These are phyloP conservation scores for Xeromyces bisporus DNA, from an alignment of 495 filamentous ascomycete genomes.

Conservation along the genomic window DNA sequence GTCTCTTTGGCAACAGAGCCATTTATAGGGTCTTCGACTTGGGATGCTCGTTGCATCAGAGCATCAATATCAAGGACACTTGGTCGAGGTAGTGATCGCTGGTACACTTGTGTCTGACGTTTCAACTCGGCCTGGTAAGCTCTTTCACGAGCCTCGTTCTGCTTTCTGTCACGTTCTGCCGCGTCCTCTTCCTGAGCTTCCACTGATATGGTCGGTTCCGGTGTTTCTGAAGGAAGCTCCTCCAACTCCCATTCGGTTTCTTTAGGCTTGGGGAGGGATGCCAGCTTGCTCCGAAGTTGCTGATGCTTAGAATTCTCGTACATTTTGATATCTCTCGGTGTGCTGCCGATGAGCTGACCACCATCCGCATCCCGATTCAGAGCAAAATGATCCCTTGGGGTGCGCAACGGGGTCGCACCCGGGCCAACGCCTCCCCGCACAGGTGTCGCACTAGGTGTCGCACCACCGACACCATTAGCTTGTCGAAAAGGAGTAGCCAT, in stretches of 20 bases:
- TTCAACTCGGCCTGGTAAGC: slow-evolving; percentile 60
- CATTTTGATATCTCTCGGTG: slow-evolving; percentile 60
- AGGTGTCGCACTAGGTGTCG: too few relatives aligned
- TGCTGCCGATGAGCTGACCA: slow-evolving; percentile 50
- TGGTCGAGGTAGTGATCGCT: slow-evolving; percentile 67
- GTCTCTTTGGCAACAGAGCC: slow-evolving; percentile 55
- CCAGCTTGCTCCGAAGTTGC: slow-evolving; percentile 49
- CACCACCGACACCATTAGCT: slow-evolving; percentile 46
- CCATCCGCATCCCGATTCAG: slow-evolving; percentile 52
- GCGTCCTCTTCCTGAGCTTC: slow-evolving; percentile 65
- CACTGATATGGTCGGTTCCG: slow-evolving; percentile 37
- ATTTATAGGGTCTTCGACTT: slow-evolving; percentile 36
- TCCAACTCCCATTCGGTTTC: slow-evolving; percentile 85
- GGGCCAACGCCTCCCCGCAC: slow-evolving; percentile 36
- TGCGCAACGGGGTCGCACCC: slow-evolving; percentile 78
- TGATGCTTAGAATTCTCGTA: slow-evolving; percentile 55
- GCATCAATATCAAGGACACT: slow-evolving; percentile 51
- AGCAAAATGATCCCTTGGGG: slow-evolving; percentile 75
- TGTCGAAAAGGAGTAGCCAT: slow-evolving; percentile 79
- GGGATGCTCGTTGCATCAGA: slow-evolving; percentile 41
- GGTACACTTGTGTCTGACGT: slow-evolving; percentile 77
- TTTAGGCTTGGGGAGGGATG: slow-evolving; percentile 81
- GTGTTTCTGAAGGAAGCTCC: slow-evolving; percentile 62
- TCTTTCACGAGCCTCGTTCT: slow-evolving; percentile 49
- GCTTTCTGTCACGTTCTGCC: slow-evolving; percentile 60